These are phyloP conservation scores for Termitomyces sp. DNA, from an alignment of 768 basidiomycete species.

Conservation along the genomic window DNA sequence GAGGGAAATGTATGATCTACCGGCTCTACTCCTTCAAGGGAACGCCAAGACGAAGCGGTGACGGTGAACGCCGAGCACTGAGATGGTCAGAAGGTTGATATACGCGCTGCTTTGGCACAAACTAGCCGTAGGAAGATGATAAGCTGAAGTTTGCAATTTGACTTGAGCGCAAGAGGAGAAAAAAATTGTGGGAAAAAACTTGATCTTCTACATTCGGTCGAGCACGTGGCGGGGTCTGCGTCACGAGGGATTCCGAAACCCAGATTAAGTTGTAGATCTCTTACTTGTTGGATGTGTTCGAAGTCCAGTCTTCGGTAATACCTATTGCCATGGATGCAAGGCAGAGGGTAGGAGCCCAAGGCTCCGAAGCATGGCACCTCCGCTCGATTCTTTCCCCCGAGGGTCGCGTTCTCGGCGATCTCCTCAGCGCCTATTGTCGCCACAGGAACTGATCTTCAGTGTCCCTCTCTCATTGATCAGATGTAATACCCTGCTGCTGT, in stretches of 20 bases:
- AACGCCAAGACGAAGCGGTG: conserved; percentile 14
- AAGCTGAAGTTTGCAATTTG: conserved; percentile 33
- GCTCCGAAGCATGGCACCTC: neutral
- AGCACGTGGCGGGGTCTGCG: neutral
- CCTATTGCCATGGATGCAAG: no score
- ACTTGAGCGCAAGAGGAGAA: conserved; percentile 35
- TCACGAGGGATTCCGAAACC: no score
- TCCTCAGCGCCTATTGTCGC: neutral
- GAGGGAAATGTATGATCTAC: conserved; percentile 25
- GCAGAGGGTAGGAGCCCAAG: neutral
- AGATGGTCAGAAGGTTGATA: conserved; percentile 26
- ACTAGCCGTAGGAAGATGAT: conserved; percentile 23
- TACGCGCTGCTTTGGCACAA: conserved; percentile 40
- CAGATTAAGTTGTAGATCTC: no score
- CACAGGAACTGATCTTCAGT: neutral
- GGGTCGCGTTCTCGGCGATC: neutral
- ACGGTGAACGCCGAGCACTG: conserved; percentile 26
- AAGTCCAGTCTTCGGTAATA: no score
- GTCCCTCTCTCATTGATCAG: neutral
- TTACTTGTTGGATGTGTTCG: neutral
- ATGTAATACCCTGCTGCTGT: neutral
- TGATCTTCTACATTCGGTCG: neutral
- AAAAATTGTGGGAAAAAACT: neutral
- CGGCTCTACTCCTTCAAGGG: conserved; percentile 31
- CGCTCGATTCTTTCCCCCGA: neutral